Conservation (phyloP, 306 rosid genomes). For the Lagenaria siceraria region DNA sequence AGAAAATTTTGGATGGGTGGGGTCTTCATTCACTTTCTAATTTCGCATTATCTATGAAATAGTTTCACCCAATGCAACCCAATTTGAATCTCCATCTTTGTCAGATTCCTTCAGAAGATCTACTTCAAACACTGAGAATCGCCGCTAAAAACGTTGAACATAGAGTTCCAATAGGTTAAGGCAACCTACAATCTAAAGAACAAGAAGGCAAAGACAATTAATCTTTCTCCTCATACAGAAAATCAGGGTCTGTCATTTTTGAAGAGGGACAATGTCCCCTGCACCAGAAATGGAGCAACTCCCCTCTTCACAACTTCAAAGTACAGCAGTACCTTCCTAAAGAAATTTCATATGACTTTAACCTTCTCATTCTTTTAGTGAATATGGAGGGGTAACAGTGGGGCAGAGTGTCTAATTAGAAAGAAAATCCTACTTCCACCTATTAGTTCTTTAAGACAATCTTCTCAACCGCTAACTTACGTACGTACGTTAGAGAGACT, state of each 20-base stretch:
- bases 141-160: not conserved
- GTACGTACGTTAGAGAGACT: not conserved
- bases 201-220: not conserved
- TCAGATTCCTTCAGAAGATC: not conserved
- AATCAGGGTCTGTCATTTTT: not conserved
- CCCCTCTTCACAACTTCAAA: not conserved
- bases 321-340: not conserved
- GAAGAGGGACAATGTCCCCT: not conserved
- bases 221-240: not conserved
- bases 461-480: not conserved
- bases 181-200: not conserved
- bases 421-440: not conserved
- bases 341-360: not conserved
- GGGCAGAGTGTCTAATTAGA: not conserved
- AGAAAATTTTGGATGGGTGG: not conserved
- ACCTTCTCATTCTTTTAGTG: not conserved
- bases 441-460: not conserved
- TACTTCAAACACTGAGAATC: not conserved
- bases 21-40: not conserved
- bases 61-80: not conserved
- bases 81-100: not conserved
- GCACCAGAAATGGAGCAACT: not conserved
- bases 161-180: not conserved
- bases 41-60: not conserved
- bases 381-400: not conserved